Base-by-base conservation (phyloP, 1,284 basidiomycete species). In the Amylostereum areolatum region DNA sequence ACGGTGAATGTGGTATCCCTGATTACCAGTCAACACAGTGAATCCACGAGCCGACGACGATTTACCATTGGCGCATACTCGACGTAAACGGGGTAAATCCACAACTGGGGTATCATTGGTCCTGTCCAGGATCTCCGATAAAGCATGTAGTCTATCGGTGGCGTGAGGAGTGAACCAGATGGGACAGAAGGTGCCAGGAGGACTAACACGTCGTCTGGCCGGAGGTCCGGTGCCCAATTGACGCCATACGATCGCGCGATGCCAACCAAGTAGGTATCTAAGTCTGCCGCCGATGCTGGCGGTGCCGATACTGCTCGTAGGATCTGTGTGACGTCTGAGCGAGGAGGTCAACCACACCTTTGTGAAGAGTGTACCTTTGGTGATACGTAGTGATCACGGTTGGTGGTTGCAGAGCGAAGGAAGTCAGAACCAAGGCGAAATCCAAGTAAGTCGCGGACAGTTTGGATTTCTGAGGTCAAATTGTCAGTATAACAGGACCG, bases 1-100 rank as follows among this genome's bases (percentile, higher is more conserved):
- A 65, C 32, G 85, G 86, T 56, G 84, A 71, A 54, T 83, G 76
- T 47, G 86, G 84, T 43, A 89, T 75, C 49, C 85, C 85, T 88
- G 45, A 50, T 48, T 54, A 50, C 52, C 29, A 37, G 34, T 48
- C 37, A 52, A 27, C 12, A 34, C 41, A 28, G 47, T 29, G 30
- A 31, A 32, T 47, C 31, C 30, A 36, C 10, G 36, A 30, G 18
- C 11, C 35, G 1, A 34, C 31, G 25, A 29, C n/a, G 29, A 48
- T 68, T 49, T 66, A 83, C 85, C 83, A 58, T 74, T 73, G 37
- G 71, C 62, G 59, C 85, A 86, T 40, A 85, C 59, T 47, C 64
- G 65, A 29, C 78, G 75, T 44, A 87, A 63, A 45, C 65, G 70
- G 35, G 67, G 56, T 47, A 87, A 59, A 62, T 88, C 80, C n/a